Conservation (phyloP, 2,329 filamentous ascomycete genomes). For the Epichloe baconii region DNA sequence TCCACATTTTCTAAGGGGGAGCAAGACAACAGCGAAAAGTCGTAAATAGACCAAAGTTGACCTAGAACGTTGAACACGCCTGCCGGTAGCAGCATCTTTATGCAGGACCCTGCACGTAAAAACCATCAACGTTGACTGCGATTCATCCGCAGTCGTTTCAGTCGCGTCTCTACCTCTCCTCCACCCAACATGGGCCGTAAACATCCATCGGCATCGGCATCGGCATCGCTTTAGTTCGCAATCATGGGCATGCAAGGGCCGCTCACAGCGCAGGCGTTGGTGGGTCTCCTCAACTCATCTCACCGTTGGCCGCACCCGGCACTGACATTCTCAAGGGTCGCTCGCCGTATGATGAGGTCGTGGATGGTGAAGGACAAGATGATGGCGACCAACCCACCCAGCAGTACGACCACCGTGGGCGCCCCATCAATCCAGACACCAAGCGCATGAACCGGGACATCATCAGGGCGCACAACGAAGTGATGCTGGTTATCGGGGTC, state of each 20-base stretch:
- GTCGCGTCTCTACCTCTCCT: not conserved
- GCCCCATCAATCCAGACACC: conserved; percentile 41
- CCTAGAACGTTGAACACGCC: too few relatives aligned
- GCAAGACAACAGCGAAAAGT: too few relatives aligned
- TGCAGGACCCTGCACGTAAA: too few relatives aligned
- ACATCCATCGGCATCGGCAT: not conserved
- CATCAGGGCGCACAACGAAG: conserved; percentile 48
- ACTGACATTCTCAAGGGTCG: conserved; percentile 30
- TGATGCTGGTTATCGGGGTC: conserved; percentile 50
- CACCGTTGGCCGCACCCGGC: not conserved
- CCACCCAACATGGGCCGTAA: not conserved
- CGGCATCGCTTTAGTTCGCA: not conserved
- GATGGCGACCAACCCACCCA: conserved; percentile 29
- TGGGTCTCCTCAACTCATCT: conserved; percentile 17
- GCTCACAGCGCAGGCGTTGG: conserved; percentile 42
- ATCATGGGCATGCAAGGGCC: conserved; percentile 42
- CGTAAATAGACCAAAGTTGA: too few relatives aligned
- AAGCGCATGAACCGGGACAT: conserved; percentile 42
- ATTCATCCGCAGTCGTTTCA: not conserved
- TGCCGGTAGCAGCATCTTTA: too few relatives aligned
- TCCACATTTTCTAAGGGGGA: too few relatives aligned
- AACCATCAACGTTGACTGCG: not conserved
- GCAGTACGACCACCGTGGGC: conserved; percentile 41
- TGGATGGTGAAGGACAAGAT: conserved; percentile 33
- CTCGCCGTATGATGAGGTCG: conserved; percentile 46